Evolutionary conservation across 495 filamentous ascomycete genomes (phyloP).

Genomic region (Hypoxylon subgilvum): DNA sequence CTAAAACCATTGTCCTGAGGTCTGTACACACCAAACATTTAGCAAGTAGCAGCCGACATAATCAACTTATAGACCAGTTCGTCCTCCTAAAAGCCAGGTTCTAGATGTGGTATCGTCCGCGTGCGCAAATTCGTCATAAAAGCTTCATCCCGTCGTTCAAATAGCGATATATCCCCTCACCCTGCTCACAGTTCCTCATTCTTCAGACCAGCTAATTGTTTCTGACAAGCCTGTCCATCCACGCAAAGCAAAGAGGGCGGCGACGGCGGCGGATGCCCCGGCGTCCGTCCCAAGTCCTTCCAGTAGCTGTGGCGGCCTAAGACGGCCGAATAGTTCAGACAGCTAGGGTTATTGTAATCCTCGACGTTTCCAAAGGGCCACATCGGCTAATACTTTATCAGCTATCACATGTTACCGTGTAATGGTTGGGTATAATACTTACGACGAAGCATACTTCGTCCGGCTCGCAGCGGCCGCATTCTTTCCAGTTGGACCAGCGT

Average conservation of each 20-base stretch:
- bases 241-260: not conserved
- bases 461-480: conserved; percentile 59
- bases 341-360: conserved; percentile 61
- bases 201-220: not conserved
- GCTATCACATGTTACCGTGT: too few relatives aligned
- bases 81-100: too few relatives aligned
- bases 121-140: too few relatives aligned
- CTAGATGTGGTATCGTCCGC: too few relatives aligned
- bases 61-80: too few relatives aligned
- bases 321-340: conserved; percentile 39
- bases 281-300: conserved; percentile 1
- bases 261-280: conserved; percentile 15
- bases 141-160: too few relatives aligned
- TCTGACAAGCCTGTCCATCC: not conserved
- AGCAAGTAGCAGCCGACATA: too few relatives aligned
- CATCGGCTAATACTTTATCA: too few relatives aligned
- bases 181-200: conserved; percentile 25
- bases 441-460: conserved; percentile 70
- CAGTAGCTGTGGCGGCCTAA: conserved; percentile 24
- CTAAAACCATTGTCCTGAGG: too few relatives aligned
- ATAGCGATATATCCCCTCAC: not conserved
- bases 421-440: too few relatives aligned
- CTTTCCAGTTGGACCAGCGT: conserved; percentile 67
- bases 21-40: too few relatives aligned
- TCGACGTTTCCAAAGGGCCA: conserved; percentile 65